Conservation (phyloP, 1,139 yeast species). For the Taiozyma sp. region DNA sequence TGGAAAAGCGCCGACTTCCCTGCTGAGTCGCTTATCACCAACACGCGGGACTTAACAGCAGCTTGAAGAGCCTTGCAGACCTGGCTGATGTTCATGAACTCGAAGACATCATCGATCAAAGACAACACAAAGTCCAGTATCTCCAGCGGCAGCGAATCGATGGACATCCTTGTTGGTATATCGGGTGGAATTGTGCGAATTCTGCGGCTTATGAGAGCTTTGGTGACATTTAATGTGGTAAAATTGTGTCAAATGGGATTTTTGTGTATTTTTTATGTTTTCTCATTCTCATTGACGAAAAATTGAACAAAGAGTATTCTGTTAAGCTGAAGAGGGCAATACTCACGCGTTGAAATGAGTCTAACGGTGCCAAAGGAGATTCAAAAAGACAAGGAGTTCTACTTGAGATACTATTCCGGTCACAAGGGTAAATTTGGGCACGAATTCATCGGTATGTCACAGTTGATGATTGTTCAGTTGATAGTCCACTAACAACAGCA, state of each 20-base stretch:
- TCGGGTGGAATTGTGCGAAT: too few relatives aligned
- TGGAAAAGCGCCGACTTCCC: slow-evolving; percentile 9
- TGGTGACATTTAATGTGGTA: background rate
- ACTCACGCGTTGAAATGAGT: background rate
- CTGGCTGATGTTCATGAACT: slow-evolving; percentile 5
- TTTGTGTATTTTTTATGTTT: background rate
- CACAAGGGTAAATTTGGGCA: slow-evolving; percentile 42
- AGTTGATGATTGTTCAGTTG: background rate
- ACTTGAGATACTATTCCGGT: slow-evolving; percentile 38
- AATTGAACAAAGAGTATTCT: background rate
- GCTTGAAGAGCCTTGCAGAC: slow-evolving; percentile 13
- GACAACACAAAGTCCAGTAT: slow-evolving; percentile 5
- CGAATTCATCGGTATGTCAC: slow-evolving; percentile 34
- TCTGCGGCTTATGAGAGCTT: background rate
- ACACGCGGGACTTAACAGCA: slow-evolving; percentile 11
- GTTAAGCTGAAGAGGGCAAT: background rate
- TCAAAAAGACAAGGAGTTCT: slow-evolving; percentile 19
- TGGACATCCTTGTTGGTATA: slow-evolving; percentile 1
- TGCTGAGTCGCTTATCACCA: slow-evolving; percentile 14
- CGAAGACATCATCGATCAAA: slow-evolving; percentile 13
- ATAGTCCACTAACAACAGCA: background rate
- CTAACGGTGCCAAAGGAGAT: background rate
- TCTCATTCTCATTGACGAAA: background rate
- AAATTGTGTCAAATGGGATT: background rate
- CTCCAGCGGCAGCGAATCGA: slow-evolving; percentile 8